Conservation (phyloP, 805 yeast genomes). For the Ogataea degrootiae region DNA sequence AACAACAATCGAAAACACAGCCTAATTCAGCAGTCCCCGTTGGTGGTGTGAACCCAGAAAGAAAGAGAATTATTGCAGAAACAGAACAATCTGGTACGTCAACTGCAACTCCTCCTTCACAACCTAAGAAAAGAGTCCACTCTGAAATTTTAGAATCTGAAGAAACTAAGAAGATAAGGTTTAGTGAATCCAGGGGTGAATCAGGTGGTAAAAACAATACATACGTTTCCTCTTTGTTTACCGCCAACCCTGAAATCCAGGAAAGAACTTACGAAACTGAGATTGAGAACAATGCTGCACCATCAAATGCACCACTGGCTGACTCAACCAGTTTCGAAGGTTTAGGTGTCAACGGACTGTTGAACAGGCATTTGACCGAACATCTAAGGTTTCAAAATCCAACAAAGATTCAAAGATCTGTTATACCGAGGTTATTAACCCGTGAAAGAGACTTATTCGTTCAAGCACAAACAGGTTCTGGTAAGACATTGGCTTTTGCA, state of each 20-base stretch:
- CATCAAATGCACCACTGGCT: conserved; percentile 84
- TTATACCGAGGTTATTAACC: conserved; percentile 56
- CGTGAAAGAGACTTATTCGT: conserved; percentile 67
- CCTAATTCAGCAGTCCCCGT: not conserved
- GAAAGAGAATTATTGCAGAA: not conserved
- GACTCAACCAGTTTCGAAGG: conserved; percentile 69
- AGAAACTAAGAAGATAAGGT: conserved; percentile 27
- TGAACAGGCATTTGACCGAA: conserved; percentile 51
- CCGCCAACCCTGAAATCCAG: conserved; percentile 55
- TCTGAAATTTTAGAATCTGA: conserved; percentile 19
- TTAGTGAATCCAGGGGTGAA: conserved; percentile 46
- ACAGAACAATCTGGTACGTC: conserved; percentile 5
- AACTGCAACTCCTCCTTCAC: not conserved
- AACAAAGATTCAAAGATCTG: conserved; percentile 81
- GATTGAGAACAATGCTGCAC: conserved; percentile 30
- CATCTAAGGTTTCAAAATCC: conserved; percentile 60
- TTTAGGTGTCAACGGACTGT: conserved; percentile 55
- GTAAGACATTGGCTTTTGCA: conserved; percentile 86
- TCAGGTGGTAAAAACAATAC: conserved; percentile 55
- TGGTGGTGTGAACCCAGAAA: conserved; percentile 1
- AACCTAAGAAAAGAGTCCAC: conserved; percentile 4
- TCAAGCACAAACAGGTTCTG: conserved; percentile 98
- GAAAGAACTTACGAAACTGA: conserved; percentile 33
- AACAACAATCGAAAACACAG: not conserved
- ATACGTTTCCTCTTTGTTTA: conserved; percentile 81